These are phyloP conservation scores for Coniferiporia weirii DNA, from an alignment of 1,284 basidiomycete genomes.

Conservation along the genomic window DNA sequence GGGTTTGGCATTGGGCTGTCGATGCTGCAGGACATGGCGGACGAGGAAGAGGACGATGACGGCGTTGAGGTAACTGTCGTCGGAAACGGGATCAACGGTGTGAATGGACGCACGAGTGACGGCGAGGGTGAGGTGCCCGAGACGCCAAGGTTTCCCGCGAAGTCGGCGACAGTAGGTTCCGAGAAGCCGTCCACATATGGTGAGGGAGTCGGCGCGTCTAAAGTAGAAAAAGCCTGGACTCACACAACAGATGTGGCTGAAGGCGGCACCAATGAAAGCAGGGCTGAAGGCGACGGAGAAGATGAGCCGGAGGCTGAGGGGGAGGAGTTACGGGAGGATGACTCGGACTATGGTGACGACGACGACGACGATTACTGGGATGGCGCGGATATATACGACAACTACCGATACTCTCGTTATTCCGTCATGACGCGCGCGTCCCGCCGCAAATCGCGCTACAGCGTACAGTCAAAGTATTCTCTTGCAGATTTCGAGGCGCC, in stretches of 20 bases:
- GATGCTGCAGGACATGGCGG: slow-evolving; percentile 49
- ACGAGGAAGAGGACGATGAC: slow-evolving; percentile 32
- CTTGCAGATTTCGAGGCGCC: not conserved
- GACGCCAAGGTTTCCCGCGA: slow-evolving; percentile 1
- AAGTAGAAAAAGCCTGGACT: too few species aligned
- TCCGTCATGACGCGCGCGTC: slow-evolving; percentile 30
- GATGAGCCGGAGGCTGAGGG: not conserved
- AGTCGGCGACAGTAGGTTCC: too few species aligned
- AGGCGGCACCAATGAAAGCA: not conserved
- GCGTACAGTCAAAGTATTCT: slow-evolving; percentile 6
- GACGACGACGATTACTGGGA: slow-evolving; percentile 56
- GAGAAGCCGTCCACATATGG: too few species aligned
- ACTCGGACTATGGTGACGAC: slow-evolving; percentile 23
- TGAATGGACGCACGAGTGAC: not conserved
- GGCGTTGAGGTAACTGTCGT: slow-evolving; percentile 9
- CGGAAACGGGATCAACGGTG: not conserved
- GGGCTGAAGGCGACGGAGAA: not conserved
- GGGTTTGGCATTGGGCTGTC: slow-evolving; percentile 65
- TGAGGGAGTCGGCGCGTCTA: too few species aligned
- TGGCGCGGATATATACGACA: slow-evolving; percentile 64
- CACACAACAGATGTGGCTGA: not conserved
- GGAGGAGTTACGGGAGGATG: not conserved
- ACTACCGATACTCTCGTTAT: slow-evolving; percentile 65
- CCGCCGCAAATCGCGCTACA: slow-evolving; percentile 19
- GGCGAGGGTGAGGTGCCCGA: slow-evolving; percentile 1